Evolutionary conservation across 371 early-diverging fungal species (phyloP), one percentile per base, ranked within the genome.

Genomic region (Mortierella sp.): DNA sequence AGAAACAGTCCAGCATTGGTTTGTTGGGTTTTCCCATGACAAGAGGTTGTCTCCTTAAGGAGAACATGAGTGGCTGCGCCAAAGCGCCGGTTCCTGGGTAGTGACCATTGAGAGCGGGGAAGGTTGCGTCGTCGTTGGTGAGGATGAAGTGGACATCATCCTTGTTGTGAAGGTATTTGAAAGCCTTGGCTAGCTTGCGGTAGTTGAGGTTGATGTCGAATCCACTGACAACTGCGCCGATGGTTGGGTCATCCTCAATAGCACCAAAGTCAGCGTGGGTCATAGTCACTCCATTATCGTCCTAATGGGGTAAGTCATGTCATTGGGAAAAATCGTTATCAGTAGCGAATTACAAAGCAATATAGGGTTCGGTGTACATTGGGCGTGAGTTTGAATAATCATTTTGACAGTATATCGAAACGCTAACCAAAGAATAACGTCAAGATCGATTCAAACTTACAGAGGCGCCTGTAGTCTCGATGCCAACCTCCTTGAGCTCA

Each of bases 1-100:
- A 86, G 75, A 99, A 96, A 52, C 94, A 92, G 70, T 97, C 94
- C 64, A 99, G 76, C 97, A 98, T 96, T 32, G 93, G 93, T 73
- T 91, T 89, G 72, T 95, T 92, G 26, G 99, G 99, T 81, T 99
- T 99, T 24, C 99, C 99, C 70, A 97, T 87, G 55, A 98, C 90
- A 20, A 88, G 88, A 58, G 99, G 98, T 24, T 90, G 73, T 68
- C 94, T 84, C 58, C 89, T 89, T 32, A 96, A 84, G 24, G 96
- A 89, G 43, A 89, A 87, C 24, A 91, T 86, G 47, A 98, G 84
- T 24, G 96, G 90, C 60, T 92, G 84, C 26, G 94, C 86, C 57
- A 97, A 86, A 18, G 97, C 90, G 10, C 99, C 98, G 26, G 96
- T 93, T 64, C 97, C 96, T 86, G 75, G 64, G 57, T 57, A 74